Conservation (phyloP, 768 basidiomycete genomes). For the Pisolithus marmoratus region DNA sequence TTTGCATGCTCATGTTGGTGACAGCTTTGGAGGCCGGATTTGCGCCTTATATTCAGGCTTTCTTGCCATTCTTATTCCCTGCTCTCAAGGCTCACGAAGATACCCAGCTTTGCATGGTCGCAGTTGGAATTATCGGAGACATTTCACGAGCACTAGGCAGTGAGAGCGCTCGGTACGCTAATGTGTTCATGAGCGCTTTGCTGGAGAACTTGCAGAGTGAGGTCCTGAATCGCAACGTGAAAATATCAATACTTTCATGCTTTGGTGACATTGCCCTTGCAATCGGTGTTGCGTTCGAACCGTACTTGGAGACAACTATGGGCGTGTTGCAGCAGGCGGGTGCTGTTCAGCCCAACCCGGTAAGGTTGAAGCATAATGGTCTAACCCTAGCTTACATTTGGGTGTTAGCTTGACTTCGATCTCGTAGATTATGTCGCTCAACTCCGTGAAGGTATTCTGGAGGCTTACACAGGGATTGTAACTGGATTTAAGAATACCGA, state of each 20-base stretch:
- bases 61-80: slow-evolving; percentile 80
- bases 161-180: slow-evolving; percentile 74
- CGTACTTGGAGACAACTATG: slow-evolving; percentile 89
- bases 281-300: slow-evolving; percentile 79
- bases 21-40: slow-evolving; percentile 74
- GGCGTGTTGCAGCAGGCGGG: slow-evolving; percentile 88
- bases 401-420: slow-evolving; percentile 69
- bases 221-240: slow-evolving; percentile 87
- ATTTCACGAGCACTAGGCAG: slow-evolving; percentile 93
- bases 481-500: slow-evolving; percentile 83
- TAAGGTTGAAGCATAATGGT: slow-evolving; percentile 31
- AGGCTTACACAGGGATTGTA: slow-evolving; percentile 94
- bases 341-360: slow-evolving; percentile 79
- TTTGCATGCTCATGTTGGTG: slow-evolving; percentile 1
- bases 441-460: slow-evolving; percentile 91
- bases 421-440: slow-evolving; percentile 87
- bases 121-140: slow-evolving; percentile 93
- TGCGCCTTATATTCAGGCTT: slow-evolving; percentile 76
- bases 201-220: slow-evolving; percentile 89
- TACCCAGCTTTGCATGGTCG: slow-evolving; percentile 91
- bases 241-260: slow-evolving; percentile 92
- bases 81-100: slow-evolving; percentile 93
- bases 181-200: slow-evolving; percentile 87
- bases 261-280: slow-evolving; percentile 97
- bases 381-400: neutral